A percentile compares a stretch with the other conserved stretches of the same genome.
Conservation (phyloP, 345 rosid species). For the Stellera chamaejasme region DNA sequence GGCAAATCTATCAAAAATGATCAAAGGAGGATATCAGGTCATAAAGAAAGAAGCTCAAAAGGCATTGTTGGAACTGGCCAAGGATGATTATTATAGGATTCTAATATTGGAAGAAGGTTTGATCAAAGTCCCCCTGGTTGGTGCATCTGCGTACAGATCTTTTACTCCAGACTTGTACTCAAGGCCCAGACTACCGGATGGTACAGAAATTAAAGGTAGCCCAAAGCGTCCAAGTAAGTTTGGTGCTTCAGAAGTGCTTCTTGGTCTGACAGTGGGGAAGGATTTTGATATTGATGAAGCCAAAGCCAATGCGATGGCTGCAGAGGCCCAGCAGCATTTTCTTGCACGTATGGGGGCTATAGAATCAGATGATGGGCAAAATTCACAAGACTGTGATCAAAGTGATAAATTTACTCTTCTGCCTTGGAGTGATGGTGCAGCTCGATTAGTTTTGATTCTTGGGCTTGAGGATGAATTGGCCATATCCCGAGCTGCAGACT, state of each 20-base stretch:
- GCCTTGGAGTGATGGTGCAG: constrained; percentile 79
- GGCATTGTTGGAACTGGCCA: constrained; percentile 71
- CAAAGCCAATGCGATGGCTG: constrained; percentile 65
- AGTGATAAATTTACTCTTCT: constrained; percentile 41
- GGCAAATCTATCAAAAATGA: constrained; percentile 51
- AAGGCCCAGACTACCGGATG: constrained; percentile 84
- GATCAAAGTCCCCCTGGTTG: constrained; percentile 69
- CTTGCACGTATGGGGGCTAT: constrained; percentile 82
- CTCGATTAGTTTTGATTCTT: constrained; percentile 79
- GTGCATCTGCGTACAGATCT: constrained; percentile 67
- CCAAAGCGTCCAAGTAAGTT: constrained; percentile 49
- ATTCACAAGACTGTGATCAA: constrained; percentile 28
- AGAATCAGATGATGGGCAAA: constrained; percentile 50
- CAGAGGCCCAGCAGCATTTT: constrained; percentile 65
- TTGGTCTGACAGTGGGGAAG: constrained; percentile 49
- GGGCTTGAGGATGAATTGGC: constrained; percentile 71
- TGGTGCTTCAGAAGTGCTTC: constrained; percentile 76
- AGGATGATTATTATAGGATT: constrained; percentile 65
- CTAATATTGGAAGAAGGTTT: constrained; percentile 82
- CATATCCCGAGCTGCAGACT: constrained; percentile 58
- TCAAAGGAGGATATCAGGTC: constrained; percentile 40
- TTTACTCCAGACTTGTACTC: constrained; percentile 57
- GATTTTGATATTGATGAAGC: constrained; percentile 48
- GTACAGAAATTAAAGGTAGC: constrained; percentile 46
- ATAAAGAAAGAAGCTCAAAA: constrained; percentile 65